Base-by-base conservation (phyloP, 2,329 filamentous ascomycete species). In the Diaporthe aspalathi region DNA sequence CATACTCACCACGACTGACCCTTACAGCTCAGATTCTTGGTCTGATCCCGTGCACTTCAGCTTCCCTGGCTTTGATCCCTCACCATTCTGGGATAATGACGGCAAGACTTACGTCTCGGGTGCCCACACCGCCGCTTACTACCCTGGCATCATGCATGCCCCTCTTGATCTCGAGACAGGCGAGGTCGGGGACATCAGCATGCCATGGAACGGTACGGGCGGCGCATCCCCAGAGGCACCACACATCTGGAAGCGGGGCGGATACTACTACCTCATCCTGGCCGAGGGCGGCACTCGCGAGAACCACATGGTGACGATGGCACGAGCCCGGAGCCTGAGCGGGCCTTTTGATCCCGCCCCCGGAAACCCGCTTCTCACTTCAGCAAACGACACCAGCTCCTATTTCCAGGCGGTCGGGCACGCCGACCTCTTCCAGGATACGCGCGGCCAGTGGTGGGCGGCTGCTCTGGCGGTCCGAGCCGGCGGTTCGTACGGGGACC, bases 291-390 rank as follows among this genome's bases (percentile, higher is more conserved):
- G 54, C n/a, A 60, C 54, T 17, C 54, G 54, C 14, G 54, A 60
- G 54, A 60, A 60, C 7, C 54, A 60, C 54, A 60, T 60, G 54
- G 35, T 60, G 54, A 60, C 54, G 9, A 60, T 60, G 54, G 54
- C 54, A 20, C 22, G 54, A 60, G 40, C 54, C 22, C 54, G 35
- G 14, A 60, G 12, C 22, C 16, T 60, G 5, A 43, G 14, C 40
- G 54, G 54, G 5, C 54, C 54, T 12, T 60, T 60, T 8, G 35
- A 60, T 0, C 54, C 54, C 14, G 35, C 54, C 14, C 35, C 54
- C 6, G 54, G 22, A 9, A 60, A 60, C 22, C 54, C 54, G 8
- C 54, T 60, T 6, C 54, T 60, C 35, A 60, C 54, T 20, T 60
- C 54, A 1, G 54, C 54, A 6, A 60, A 60, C 22, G 14, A 62